Evolutionary conservation across 2,329 filamentous ascomycete species (phyloP).

Genomic region (Sclerotinia glacialis): DNA sequence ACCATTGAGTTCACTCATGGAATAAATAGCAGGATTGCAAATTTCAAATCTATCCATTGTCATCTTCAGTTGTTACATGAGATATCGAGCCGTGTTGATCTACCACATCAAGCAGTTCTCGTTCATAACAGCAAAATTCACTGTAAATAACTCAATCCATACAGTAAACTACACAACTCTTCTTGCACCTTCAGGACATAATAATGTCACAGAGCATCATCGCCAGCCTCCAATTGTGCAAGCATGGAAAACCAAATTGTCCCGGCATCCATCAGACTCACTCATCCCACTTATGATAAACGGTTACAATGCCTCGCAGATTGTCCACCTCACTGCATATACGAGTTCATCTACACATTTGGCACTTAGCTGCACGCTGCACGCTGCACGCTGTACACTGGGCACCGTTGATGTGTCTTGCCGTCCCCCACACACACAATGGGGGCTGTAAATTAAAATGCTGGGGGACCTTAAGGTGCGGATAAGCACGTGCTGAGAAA

Average conservation of each 20-base stretch:
- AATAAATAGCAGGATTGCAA: not conserved
- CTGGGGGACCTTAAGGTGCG: not conserved
- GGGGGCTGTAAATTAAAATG: not conserved
- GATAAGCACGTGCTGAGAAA: not conserved
- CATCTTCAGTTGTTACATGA: not conserved
- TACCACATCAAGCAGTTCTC: not conserved
- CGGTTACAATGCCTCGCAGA: not conserved
- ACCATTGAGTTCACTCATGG: not conserved
- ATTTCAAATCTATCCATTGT: not conserved
- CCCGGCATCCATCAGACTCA: not conserved
- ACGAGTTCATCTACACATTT: not conserved
- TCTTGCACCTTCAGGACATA: not conserved
- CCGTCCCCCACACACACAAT: slow-evolving; percentile 9
- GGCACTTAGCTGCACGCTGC: not conserved
- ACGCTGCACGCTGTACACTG: not conserved
- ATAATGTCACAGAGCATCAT: slow-evolving; percentile 1
- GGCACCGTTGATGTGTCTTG: not conserved
- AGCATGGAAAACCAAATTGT: not conserved
- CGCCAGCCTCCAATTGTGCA: not conserved
- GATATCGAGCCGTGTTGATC: not conserved
- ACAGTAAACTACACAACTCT: not conserved
- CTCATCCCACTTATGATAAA: slow-evolving; percentile 3
- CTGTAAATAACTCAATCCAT: not conserved
- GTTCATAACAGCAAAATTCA: not conserved
- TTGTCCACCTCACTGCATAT: not conserved